A percentile compares a stretch with the other conserved stretches of the same genome.
Evolutionary conservation across 768 basidiomycete species (phyloP).

Genomic region (Pisolithus sp.): DNA sequence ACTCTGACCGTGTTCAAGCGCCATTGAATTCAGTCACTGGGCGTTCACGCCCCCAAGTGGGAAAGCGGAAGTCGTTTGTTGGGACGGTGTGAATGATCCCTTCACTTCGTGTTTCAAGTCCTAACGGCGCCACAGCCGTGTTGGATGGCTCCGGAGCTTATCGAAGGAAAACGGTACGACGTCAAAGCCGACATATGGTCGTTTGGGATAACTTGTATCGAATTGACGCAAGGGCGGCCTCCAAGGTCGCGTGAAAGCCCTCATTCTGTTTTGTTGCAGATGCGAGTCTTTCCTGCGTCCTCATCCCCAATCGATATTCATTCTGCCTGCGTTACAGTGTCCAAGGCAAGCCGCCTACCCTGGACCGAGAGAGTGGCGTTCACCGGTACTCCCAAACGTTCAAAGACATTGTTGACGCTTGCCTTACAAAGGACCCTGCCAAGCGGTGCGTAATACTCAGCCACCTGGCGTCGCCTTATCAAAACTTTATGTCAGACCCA

Average conservation of each 20-base stretch:
- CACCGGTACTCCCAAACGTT: conserved; percentile 76
- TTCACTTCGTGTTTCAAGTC: conserved; percentile 1
- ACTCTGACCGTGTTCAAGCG: conserved; percentile 27
- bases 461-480: background rate
- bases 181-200: conserved; percentile 92
- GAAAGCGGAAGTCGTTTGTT: conserved; percentile 89
- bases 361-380: conserved; percentile 65
- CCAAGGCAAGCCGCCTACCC: conserved; percentile 68
- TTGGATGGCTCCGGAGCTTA: conserved; percentile 97
- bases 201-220: conserved; percentile 91
- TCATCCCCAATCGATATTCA: background rate
- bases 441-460: conserved; percentile 42
- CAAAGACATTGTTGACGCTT: conserved; percentile 76
- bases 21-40: conserved; percentile 2
- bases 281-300: conserved; percentile 28
- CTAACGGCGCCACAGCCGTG: conserved; percentile 49
- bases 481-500: conserved; percentile 46
- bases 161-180: conserved; percentile 80
- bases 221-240: conserved; percentile 80
- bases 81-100: conserved; percentile 58
- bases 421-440: conserved; percentile 79
- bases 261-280: conserved; percentile 68
- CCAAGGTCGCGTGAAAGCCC: conserved; percentile 77
- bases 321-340: conserved; percentile 38
- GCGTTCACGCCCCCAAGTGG: conserved; percentile 39